These are phyloP conservation scores for Stenocarpella maydis DNA, from an alignment of 2,329 filamentous ascomycete genomes.

Conservation along the genomic window DNA sequence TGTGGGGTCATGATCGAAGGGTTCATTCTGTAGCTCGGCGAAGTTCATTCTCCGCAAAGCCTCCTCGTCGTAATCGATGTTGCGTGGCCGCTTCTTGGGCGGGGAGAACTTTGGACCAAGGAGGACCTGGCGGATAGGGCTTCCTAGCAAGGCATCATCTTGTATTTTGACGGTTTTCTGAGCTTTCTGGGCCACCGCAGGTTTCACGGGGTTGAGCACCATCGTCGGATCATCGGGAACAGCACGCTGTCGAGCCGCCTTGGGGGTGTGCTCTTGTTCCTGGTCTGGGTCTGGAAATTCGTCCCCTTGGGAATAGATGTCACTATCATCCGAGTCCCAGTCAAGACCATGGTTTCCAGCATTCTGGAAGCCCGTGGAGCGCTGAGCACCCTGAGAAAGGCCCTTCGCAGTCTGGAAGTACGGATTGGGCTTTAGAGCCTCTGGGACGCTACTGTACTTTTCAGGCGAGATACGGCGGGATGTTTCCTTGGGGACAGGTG, in stretches of 20 bases:
- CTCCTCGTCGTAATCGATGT: constrained; percentile 65
- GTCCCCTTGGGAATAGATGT: constrained; percentile 41
- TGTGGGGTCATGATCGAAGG: constrained; percentile 66
- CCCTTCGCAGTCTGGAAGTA: constrained; percentile 29
- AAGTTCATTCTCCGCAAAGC: constrained; percentile 63
- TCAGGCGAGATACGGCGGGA: constrained; percentile 37
- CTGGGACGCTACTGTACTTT: constrained; percentile 38
- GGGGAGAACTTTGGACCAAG: constrained; percentile 34
- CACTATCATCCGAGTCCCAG: constrained; percentile 42
- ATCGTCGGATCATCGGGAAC: constrained; percentile 35
- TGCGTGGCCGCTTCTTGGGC: constrained; percentile 53
- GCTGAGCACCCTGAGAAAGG: constrained; percentile 41
- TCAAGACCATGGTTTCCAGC: constrained; percentile 36
- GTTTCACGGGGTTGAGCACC: constrained; percentile 34
- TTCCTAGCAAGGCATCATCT: constrained; percentile 35
- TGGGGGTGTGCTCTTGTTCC: constrained; percentile 41
- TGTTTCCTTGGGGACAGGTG: constrained; percentile 30
- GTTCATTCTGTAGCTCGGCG: constrained; percentile 57
- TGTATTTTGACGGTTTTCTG: constrained; percentile 28
- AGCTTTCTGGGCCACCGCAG: constrained; percentile 25
- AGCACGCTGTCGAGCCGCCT: constrained; percentile 27
- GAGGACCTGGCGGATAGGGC: constrained; percentile 33
- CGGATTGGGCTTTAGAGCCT: constrained; percentile 26
- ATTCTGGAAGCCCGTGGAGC: constrained; percentile 41
- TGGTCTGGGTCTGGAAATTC: constrained; percentile 41